Conservation (phyloP, 371 early-diverging fungal genomes). For the Syncephalastrum racemosum region DNA sequence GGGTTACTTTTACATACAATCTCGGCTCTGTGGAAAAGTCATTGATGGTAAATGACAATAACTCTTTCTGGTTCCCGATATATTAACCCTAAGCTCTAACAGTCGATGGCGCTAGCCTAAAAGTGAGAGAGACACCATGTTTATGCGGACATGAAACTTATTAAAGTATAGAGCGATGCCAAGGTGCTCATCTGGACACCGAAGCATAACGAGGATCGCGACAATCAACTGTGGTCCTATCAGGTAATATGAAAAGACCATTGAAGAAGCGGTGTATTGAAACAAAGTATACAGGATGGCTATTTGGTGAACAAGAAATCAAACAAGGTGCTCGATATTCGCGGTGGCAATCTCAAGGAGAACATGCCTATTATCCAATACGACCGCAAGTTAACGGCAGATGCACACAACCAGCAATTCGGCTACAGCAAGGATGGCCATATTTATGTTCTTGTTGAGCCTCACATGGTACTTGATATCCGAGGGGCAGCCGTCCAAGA, state of each 20-base stretch:
- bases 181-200: slow-evolving; percentile 49
- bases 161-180: slow-evolving; percentile 31
- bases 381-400: slow-evolving; percentile 36
- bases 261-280: background rate
- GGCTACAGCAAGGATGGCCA: slow-evolving; percentile 43
- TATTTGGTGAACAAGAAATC: slow-evolving; percentile 44
- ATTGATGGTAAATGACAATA: slow-evolving; percentile 36
- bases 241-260: slow-evolving; percentile 21
- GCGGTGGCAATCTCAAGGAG: slow-evolving; percentile 40
- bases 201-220: slow-evolving; percentile 46
- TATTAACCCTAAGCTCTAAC: background rate
- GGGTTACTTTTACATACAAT: slow-evolving; percentile 50
- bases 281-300: slow-evolving; percentile 27
- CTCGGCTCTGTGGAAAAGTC: slow-evolving; percentile 41
- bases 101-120: slow-evolving; percentile 40
- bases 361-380: slow-evolving; percentile 44
- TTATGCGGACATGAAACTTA: background rate
- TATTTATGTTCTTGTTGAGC: slow-evolving; percentile 43
- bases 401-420: slow-evolving; percentile 49
- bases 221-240: slow-evolving; percentile 51
- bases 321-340: slow-evolving; percentile 40
- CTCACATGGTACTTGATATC: slow-evolving; percentile 50
- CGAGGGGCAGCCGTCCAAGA: slow-evolving; percentile 25
- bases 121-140: slow-evolving; percentile 17
- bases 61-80: background rate